Base-by-base conservation (phyloP, 2,329 filamentous ascomycete species). In the Fusarium pseudograminearum region DNA sequence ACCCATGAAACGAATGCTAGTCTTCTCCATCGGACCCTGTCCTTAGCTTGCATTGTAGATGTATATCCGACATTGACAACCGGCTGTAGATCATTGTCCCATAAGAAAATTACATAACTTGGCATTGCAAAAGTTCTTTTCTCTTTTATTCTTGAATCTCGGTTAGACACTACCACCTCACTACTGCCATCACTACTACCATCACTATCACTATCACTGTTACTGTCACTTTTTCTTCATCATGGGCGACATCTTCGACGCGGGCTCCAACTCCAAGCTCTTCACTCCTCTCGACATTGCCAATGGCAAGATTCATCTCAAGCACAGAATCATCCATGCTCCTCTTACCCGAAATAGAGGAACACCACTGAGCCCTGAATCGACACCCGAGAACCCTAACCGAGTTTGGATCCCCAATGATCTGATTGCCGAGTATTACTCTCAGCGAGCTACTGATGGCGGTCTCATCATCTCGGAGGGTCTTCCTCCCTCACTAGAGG, bases 261-360 rank as follows among this genome's bases (percentile, higher is more conserved):
- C 40, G 6, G 70, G 67, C 11, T 12, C 47, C 12, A 53, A 45
- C 16, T 73, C 70, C 7, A 62, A 73, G 61, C 73, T 80, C 16
- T 80, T 80, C 51, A 62, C 77, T 55, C 77, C 79, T 5, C 64
- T 80, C 15, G 71, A 64, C 14, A 78, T 82, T 65, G 67, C 80
- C 77, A 67, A 80, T 66, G 81, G 85, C 63, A 81, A 81, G 44
- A 79, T 84, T 44, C 76, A 76, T 12, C 81, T 89, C 33, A 78
- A 82, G 50, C 85, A 88, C 69, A 83, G 86, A 54, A 76, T 88
- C 26, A 78, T 85, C 45, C 74, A 84, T 68, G 83, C 85, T 2
- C 84, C 87, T 4, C 74, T 88, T 57, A 88, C 86, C 7, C 82
- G 86, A 20, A 84, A 84, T 69, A 82, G 86, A 28, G 83, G 84